Base-by-base conservation (phyloP, 345 rosid genomes). In the Citrus trifoliata region DNA sequence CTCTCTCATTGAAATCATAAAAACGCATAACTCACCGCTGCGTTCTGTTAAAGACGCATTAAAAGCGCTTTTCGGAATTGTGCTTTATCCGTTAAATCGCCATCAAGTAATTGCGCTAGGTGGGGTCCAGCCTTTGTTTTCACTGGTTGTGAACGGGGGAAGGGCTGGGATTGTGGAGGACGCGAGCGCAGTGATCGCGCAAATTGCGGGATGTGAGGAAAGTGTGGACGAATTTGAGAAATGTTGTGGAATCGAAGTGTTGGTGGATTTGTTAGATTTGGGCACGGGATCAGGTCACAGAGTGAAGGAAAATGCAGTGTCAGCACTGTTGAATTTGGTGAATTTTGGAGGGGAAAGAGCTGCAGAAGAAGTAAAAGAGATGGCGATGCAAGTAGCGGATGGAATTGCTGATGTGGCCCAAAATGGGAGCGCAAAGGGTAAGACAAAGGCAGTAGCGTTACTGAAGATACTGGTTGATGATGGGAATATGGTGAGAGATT, bases 191-290 rank as follows among this genome's bases (percentile, higher is more conserved):
- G 99, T 95, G 79, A 80, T 92, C 68, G 96, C 97, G 32, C 99
- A 95, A 82, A 82, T 95, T 3, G 98, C 94, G 18, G 97, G 99
- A n/a, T 91, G 97, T 71, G 97, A 88, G 76, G 99, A 91, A 84
- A 88, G 94, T 63, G 93, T 84, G 64, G 93, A 83, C 14, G 99
- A 87, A 37, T 90, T 93, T 70, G 76, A 86, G 59, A 91, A 74
- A 64, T 86, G 84, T 4, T 88, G 88, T 0, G 98, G 97, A 60
- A 79, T 88, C 2, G 76, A 67, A 40, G 89, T 92, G 56, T 70
- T 95, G 76, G 89, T 85, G 67, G 99, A 95, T 82, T 82, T 93
- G 87, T n/a, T 93, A 65, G 98, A 93, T 83, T 58, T 79, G 21
- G 88, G 87, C 27, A 93, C 99, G 32, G 96, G 95, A 1, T 90